These are phyloP conservation scores for Coniosporium apollinis DNA, from an alignment of 495 filamentous ascomycete genomes.

Conservation along the genomic window DNA sequence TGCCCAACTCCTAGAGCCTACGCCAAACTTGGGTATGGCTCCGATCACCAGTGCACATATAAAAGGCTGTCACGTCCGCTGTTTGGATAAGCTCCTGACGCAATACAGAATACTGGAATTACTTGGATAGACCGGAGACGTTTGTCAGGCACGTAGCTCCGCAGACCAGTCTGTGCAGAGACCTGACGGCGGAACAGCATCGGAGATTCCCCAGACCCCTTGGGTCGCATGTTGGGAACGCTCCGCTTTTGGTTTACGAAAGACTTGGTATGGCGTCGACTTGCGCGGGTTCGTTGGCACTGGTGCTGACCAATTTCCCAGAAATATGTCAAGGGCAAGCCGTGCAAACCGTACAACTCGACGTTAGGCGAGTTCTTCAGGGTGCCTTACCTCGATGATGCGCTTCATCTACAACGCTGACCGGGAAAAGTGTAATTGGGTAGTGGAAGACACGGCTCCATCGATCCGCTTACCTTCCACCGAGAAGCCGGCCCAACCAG, in stretches of 20 bases:
- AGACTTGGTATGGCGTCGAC: constrained; percentile 45
- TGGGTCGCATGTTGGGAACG: constrained; percentile 86
- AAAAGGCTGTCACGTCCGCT: background rate
- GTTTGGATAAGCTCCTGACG: constrained; percentile 3
- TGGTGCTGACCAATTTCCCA: constrained; percentile 20
- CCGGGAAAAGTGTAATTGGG: constrained; percentile 65
- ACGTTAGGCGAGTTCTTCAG: constrained; percentile 95
- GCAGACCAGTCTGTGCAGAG: background rate
- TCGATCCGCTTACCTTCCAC: constrained; percentile 35
- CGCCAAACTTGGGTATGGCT: constrained; percentile 66
- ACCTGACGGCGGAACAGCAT: constrained; percentile 45
- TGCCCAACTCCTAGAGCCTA: constrained; percentile 86
- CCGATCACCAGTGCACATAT: background rate
- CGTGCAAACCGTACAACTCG: constrained; percentile 97
- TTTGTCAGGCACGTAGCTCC: constrained; percentile 50
- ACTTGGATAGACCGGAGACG: constrained; percentile 85
- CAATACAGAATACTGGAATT: constrained; percentile 83
- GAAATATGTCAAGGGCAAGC: constrained; percentile 97
- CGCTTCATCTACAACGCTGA: constrained; percentile 4
- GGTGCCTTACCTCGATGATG: constrained; percentile 30
- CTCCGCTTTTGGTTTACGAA: constrained; percentile 98
- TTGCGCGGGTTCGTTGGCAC: background rate
- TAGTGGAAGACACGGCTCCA: constrained; percentile 52
- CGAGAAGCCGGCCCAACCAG: no score
- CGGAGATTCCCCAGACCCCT: constrained; percentile 76